Evolutionary conservation across 495 filamentous ascomycete genomes (phyloP), one percentile per base, ranked within the genome.

Genomic region (Podospora pseudoanserina): DNA sequence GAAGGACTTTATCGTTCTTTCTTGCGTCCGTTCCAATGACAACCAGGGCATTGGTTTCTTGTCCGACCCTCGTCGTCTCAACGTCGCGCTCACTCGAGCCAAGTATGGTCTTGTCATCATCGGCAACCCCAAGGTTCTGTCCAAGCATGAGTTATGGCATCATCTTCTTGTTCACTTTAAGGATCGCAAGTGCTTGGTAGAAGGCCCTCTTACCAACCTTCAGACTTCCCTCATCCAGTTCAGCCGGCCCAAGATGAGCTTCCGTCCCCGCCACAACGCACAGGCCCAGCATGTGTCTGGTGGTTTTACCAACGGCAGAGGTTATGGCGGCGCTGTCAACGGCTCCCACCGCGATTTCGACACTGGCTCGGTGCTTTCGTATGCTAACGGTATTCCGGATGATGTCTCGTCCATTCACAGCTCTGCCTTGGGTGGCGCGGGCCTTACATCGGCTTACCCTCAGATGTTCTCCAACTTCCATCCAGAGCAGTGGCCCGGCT

Each of bases 1-100:
- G 81, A 99, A 99, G 82, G 95, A 99, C 73, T 99, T 96, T 75
- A 98, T 99, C 70, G 94, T 99, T 30, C 85, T 98, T 15, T 99
- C 95, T 65, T 99, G 95, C 78, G 95, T 99, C 60, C 93, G 95
- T 75, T 97, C 94, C 71, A 99, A 99, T 72, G 96, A 98, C 72
- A 96, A 99, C 76, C 95, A 99, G 80, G 95, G 95, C 70, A 98
- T 99, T 74, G 95, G 95, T 79, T 99, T 99, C 85, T 86, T 99
- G 82, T 97, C 94, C 69, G 95, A 99, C 72, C 95, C 95, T 57
- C 92, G 95, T 71, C 96, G 95, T 84, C 89, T 99, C 72, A 99
- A 99, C 76, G 95, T 99, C n/a, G 95, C 95, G 18, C 87, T 99
- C 63, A 99, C 95, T 63, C 92, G 95, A 77, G 96, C 95, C 55